phyloP scores from a whole-genome alignment of 1,139 yeast genomes.

The Suhomyces yuchorum region DNA sequence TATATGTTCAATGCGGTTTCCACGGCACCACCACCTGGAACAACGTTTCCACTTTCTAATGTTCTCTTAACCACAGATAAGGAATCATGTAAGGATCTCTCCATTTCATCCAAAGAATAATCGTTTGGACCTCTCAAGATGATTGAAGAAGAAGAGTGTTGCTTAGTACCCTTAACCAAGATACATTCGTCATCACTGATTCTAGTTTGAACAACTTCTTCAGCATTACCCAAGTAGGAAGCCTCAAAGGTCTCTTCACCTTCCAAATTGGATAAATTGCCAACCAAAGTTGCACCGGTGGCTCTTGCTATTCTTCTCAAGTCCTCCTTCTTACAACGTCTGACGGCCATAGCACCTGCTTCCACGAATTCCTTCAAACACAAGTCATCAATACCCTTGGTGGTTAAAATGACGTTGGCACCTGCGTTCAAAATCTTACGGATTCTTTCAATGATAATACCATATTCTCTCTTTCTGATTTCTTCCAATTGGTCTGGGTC shows the following conservation, averaged over 20 bases:
- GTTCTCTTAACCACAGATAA: conserved; percentile 95
- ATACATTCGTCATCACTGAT: conserved; percentile 98
- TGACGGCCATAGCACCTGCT: conserved; percentile 94
- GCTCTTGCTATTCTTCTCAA: conserved; percentile 96
- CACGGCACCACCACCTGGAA: conserved; percentile 99
- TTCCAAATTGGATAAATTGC: conserved; percentile 88
- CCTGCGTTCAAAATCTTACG: conserved; percentile 87
- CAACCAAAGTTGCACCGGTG: conserved; percentile 90
- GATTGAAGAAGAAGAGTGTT: conserved; percentile 89
- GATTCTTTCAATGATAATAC: conserved; percentile 85
- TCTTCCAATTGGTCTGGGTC: conserved; percentile 98
- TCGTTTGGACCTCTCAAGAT: conserved; percentile 96
- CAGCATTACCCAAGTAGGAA: conserved; percentile 85
- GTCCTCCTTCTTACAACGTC: conserved; percentile 97
- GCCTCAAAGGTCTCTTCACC: conserved; percentile 97
- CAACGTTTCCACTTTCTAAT: conserved; percentile 89
- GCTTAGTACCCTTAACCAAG: conserved; percentile 88
- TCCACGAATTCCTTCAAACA: conserved; percentile 95
- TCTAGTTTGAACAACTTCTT: conserved; percentile 87
- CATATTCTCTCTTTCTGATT: conserved; percentile 91
- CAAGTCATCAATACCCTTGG: conserved; percentile 97
- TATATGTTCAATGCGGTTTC: conserved; percentile 95
- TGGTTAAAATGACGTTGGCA: conserved; percentile 94
- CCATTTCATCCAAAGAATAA: conserved; percentile 97
- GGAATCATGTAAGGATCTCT: conserved; percentile 93